These are phyloP conservation scores for Malassezia yamatoensis DNA, from an alignment of 1,284 basidiomycete species.

Conservation along the genomic window DNA sequence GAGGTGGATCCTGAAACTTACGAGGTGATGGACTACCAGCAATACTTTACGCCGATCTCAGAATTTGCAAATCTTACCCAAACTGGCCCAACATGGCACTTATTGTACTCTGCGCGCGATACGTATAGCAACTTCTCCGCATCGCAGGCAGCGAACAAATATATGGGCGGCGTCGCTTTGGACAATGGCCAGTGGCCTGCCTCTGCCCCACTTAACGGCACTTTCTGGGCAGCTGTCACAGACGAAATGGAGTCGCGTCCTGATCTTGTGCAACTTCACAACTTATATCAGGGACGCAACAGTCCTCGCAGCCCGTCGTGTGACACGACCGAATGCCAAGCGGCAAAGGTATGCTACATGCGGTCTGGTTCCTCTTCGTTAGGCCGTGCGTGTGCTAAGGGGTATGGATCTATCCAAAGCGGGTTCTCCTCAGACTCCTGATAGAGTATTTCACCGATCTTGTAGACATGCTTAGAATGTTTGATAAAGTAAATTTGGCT, in stretches of 20 bases:
- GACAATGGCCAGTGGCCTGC: conserved; percentile 53
- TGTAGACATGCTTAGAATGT: too few species aligned
- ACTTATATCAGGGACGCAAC: conserved; percentile 62
- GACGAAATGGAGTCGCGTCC: conserved; percentile 60
- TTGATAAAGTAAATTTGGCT: too few species aligned
- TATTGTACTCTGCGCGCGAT: conserved; percentile 63
- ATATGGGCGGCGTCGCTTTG: conserved; percentile 7
- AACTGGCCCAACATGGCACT: conserved; percentile 57
- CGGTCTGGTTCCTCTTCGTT: conserved; percentile 59
- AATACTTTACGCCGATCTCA: conserved; percentile 35
- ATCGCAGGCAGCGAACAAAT: conserved; percentile 7
- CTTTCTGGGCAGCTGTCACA: conserved; percentile 72
- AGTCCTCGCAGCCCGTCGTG: conserved; percentile 56
- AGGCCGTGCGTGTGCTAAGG: conserved; percentile 55
- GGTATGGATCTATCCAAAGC: conserved; percentile 61
- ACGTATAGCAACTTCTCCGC: conserved; percentile 55
- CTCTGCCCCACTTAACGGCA: conserved; percentile 65
- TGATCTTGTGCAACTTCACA: conserved; percentile 60
- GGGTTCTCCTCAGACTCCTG: background rate
- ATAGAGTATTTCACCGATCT: background rate
- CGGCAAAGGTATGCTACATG: conserved; percentile 69
- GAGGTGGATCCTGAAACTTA: conserved; percentile 60
- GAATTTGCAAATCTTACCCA: conserved; percentile 49
- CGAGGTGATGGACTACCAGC: conserved; percentile 41
- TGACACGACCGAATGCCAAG: conserved; percentile 55